phyloP scores from a whole-genome alignment of 495 filamentous ascomycete species.

The Podospora pseudopauciseta region DNA sequence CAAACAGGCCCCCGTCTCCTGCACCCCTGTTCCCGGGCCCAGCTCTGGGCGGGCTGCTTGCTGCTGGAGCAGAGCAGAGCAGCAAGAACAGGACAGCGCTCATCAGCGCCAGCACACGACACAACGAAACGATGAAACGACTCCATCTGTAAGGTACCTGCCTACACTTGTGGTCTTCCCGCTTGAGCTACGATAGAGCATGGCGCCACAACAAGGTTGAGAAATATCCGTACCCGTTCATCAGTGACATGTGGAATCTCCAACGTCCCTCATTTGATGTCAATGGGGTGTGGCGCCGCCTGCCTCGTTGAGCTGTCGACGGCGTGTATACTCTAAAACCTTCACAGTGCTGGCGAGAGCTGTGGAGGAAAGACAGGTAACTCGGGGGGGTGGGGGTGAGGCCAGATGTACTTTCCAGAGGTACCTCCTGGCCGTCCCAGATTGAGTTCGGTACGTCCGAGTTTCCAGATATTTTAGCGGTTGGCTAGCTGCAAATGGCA shows the following conservation, averaged over 20 bases:
- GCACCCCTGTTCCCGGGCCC: not conserved
- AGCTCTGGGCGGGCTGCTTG: too few species aligned
- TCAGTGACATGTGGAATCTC: not conserved
- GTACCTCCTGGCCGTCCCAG: not conserved
- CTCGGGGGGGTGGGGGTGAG: not conserved
- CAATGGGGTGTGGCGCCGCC: not conserved
- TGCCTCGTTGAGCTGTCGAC: not conserved
- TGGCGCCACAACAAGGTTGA: not conserved
- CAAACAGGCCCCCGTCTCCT: not conserved
- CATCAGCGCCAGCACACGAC: not conserved
- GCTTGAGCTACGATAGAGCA: not conserved
- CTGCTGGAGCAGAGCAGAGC: not conserved
- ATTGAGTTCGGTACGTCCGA: not conserved
- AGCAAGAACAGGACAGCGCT: not conserved
- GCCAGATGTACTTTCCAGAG: not conserved
- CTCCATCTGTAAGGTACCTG: not conserved
- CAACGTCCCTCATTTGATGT: not conserved
- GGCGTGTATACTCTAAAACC: not conserved
- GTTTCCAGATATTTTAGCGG: not conserved
- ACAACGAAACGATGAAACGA: not conserved
- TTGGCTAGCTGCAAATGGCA: not conserved
- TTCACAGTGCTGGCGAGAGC: not conserved
- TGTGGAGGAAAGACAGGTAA: not conserved
- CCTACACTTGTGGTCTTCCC: not conserved
- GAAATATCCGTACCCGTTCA: not conserved